A percentile compares a stretch with the other conserved stretches of the same genome.
Evolutionary conservation across 768 basidiomycete genomes (phyloP).

Genomic region (Boletus tylopilopsis): DNA sequence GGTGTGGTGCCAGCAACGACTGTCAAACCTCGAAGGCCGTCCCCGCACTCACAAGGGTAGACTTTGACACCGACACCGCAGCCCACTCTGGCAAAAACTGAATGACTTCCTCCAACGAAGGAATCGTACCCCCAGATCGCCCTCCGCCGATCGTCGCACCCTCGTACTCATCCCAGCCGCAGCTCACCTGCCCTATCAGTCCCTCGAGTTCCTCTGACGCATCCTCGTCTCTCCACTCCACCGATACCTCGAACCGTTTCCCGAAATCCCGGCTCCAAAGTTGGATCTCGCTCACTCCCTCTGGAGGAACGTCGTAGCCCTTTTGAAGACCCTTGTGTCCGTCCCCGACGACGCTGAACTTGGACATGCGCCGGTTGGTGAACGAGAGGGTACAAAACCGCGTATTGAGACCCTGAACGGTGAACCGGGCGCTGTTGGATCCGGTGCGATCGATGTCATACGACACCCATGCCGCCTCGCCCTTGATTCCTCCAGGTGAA

Average conservation of each 20-base stretch:
- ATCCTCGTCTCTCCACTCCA: conserved; percentile 41
- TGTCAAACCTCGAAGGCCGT: conserved; percentile 16
- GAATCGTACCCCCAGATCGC: conserved; percentile 44
- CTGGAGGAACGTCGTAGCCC: conserved; percentile 36
- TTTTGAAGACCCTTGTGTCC: conserved; percentile 36
- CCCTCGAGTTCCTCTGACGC: conserved; percentile 8
- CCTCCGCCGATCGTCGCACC: conserved; percentile 49
- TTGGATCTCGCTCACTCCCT: conserved; percentile 39
- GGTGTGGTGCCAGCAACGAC: background rate
- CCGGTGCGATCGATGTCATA: conserved; percentile 40
- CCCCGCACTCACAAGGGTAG: conserved; percentile 57
- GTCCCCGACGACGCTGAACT: conserved; percentile 38
- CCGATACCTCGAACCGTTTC: conserved; percentile 47
- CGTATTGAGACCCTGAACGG: conserved; percentile 54
- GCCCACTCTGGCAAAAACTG: conserved; percentile 67
- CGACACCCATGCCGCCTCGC: conserved; percentile 38
- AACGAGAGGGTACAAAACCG: conserved; percentile 62
- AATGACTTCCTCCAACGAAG: conserved; percentile 66
- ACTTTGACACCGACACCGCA: conserved; percentile 50
- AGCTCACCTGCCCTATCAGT: conserved; percentile 47
- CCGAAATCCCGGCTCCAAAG: conserved; percentile 64
- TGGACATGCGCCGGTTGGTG: conserved; percentile 40
- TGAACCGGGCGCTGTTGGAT: conserved; percentile 44
- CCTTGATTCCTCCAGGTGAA: conserved; percentile 34
- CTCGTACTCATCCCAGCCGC: conserved; percentile 68